Evolutionary conservation across 176 grass and related monocot species (phyloP), one percentile per base, ranked within the genome.

Genomic region (Oryza glaberrima): DNA sequence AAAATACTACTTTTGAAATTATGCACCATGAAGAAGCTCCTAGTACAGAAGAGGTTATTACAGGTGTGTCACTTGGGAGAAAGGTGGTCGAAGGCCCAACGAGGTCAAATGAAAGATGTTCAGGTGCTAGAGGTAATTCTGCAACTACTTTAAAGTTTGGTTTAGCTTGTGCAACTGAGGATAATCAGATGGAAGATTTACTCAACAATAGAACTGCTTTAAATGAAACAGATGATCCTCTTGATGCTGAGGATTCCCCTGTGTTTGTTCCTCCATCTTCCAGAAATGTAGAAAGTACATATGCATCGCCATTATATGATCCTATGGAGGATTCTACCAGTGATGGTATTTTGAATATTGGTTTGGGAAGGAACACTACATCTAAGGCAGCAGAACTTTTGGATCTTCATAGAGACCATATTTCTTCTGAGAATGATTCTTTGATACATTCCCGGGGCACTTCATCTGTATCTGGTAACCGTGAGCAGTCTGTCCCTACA

Each of bases 401-500:
- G 34, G 63, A 83, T 87, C 69, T 75, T 83, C 48, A 74, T 73
- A 83, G 69, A 49, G n/a, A 54, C 4, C 75, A 83, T 38, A 40
- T 43, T 3, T 32, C 28, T 76, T 64, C 64, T 52, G 81, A 80
- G 30, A 44, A 80, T 86, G 77, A 69, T 80, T 74, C 61, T 40
- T 80, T 69, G 11, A 58, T 79, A 65, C 69, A 63, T 49, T 80
- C 61, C 28, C 19, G 8, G 1, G 48, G 75, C 75, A 83, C 80
- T 34, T 38, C 75, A 65, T 79, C 69, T 75, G 7, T 79, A 30
- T 83, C 80, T 87, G 69, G 70, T 83, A 83, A 80, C 60, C 51
- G 76, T 65, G 89, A 90, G 43, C 89, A 87, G 45, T 84, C 69
- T 90, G 70, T 84, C 70, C 81, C 70, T 80, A 90, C 89, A 84